Conservation (phyloP, 1,284 basidiomycete species). For the Veloboletus limbatus region DNA sequence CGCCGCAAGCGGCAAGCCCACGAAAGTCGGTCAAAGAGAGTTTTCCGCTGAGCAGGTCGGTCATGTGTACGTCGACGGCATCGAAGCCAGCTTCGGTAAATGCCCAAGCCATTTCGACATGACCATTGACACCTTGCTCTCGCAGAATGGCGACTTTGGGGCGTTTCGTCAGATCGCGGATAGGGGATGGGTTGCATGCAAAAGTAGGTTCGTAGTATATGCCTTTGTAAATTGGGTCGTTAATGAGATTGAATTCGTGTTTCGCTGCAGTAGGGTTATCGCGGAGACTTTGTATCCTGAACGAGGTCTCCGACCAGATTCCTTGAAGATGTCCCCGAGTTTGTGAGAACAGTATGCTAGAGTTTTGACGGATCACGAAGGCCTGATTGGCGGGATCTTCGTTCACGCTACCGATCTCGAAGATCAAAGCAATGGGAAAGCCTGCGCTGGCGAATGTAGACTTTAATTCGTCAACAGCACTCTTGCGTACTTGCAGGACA, state of each 20-base stretch:
- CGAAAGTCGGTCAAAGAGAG: slow-evolving; percentile 69
- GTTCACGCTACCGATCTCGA: slow-evolving; percentile 72
- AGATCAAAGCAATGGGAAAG: slow-evolving; percentile 73
- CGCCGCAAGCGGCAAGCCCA: slow-evolving; percentile 94
- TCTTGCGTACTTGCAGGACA: slow-evolving; percentile 79
- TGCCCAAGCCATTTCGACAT: slow-evolving; percentile 98
- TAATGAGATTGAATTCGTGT: slow-evolving; percentile 84
- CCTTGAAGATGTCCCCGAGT: slow-evolving; percentile 76
- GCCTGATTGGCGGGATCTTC: slow-evolving; percentile 52
- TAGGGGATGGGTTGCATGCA: slow-evolving; percentile 40
- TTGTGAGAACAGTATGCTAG: slow-evolving; percentile 58
- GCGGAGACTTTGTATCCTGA: slow-evolving; percentile 85
- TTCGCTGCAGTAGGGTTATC: slow-evolving; percentile 80
- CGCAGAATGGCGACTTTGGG: slow-evolving; percentile 95
- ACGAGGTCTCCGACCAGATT: slow-evolving; percentile 94
- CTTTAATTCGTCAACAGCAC: slow-evolving; percentile 58
- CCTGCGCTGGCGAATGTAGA: slow-evolving; percentile 64
- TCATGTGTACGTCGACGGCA: slow-evolving; percentile 97
- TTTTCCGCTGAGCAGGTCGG: slow-evolving; percentile 81
- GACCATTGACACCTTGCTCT: slow-evolving; percentile 98
- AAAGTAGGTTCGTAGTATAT: slow-evolving; percentile 79
- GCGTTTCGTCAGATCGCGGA: slow-evolving; percentile 41
- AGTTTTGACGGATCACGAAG: slow-evolving; percentile 59
- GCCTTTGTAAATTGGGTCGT: slow-evolving; percentile 60
- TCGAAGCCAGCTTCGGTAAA: slow-evolving; percentile 93